Conservation (phyloP, 805 yeast species). For the Blastobotrys parvus region DNA sequence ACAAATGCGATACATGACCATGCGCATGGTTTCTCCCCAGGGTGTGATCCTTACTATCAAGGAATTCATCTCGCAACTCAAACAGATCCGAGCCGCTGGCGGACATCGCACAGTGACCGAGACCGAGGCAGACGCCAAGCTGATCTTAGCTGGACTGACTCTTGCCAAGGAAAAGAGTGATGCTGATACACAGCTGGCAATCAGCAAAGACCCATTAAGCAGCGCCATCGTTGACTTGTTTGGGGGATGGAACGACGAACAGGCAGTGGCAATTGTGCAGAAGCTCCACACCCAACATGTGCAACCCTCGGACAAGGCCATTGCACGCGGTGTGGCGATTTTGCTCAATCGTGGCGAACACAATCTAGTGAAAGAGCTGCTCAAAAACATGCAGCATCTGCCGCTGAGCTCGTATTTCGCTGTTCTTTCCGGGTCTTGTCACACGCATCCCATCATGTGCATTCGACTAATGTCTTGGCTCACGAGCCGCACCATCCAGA, state of each 20-base stretch:
- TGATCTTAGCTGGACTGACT: conserved; percentile 22
- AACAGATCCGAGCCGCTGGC: conserved; percentile 4
- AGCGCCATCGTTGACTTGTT: conserved; percentile 8
- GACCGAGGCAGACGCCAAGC: conserved; percentile 21
- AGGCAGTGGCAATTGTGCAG: conserved; percentile 4
- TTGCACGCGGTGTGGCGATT: conserved; percentile 5
- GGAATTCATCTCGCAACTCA: conserved; percentile 9
- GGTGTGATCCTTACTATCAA: conserved; percentile 16
- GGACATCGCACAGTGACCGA: too few species aligned
- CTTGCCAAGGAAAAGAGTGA: conserved; percentile 21
- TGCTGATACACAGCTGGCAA: not conserved
- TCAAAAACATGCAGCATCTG: conserved; percentile 7
- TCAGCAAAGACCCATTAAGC: not conserved
- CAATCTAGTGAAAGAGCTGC: conserved; percentile 10
- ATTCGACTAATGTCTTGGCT: conserved; percentile 20
- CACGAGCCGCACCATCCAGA: conserved; percentile 3
- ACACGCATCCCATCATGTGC: conserved; percentile 18
- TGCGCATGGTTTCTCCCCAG: conserved; percentile 13
- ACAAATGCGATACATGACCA: conserved; percentile 26
- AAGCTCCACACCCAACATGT: conserved; percentile 14
- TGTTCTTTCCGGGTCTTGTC: conserved; percentile 17
- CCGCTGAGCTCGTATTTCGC: conserved; percentile 8
- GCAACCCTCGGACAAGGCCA: conserved; percentile 14
- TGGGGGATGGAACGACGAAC: conserved; percentile 11
- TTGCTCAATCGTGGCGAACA: conserved; percentile 4